Conservation (phyloP, 2,329 filamentous ascomycete genomes). For the Botryotinia convoluta region DNA sequence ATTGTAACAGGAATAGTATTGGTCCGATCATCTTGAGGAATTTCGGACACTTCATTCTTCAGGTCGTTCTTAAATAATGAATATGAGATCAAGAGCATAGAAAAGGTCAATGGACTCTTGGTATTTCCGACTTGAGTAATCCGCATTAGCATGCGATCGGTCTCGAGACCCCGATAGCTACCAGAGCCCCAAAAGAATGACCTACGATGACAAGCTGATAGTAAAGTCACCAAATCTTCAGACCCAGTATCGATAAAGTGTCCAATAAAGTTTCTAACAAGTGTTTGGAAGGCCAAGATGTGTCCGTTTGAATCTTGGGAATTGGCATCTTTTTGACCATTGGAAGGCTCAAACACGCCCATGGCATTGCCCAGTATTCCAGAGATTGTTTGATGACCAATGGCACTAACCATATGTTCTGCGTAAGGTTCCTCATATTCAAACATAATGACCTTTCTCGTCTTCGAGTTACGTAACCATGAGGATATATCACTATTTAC, state of each 20-base stretch:
- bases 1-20: conserved; percentile 44
- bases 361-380: neutral
- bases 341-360: neutral
- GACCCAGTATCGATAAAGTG: neutral
- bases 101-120: conserved; percentile 44
- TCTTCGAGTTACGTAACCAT: neutral
- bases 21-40: conserved; percentile 14
- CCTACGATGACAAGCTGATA: conserved; percentile 6
- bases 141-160: neutral
- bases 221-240: neutral
- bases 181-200: neutral
- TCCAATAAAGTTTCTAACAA: neutral
- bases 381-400: neutral
- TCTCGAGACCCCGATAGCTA: neutral
- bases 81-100: conserved; percentile 43
- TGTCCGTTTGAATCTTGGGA: neutral
- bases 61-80: conserved; percentile 14
- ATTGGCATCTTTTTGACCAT: neutral
- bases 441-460: neutral
- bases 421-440: neutral
- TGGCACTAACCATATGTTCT: neutral
- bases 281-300: neutral
- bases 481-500: neutral
- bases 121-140: neutral
- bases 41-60: neutral